Evolutionary conservation across 2,329 filamentous ascomycete genomes (phyloP).

Genomic region (Exophiala alcalophila): DNA sequence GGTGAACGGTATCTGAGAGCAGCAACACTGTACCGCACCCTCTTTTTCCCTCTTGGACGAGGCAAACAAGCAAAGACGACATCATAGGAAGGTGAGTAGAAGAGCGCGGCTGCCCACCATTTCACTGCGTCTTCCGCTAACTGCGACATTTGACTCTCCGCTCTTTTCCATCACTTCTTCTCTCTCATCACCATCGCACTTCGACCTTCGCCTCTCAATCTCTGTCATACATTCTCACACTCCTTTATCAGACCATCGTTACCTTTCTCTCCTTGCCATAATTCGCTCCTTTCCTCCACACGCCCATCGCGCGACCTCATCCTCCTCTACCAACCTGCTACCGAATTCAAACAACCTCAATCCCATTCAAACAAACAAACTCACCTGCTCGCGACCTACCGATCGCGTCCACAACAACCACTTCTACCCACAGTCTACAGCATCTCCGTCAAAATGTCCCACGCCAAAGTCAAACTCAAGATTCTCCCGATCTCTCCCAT

Average conservation of each 20-base stretch:
- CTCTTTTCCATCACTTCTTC: constrained; percentile 4
- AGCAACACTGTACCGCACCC: too few relatives aligned
- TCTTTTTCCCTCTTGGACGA: too few relatives aligned
- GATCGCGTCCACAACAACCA: background rate
- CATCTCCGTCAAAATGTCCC: constrained; percentile 5
- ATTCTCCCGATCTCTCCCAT: background rate
- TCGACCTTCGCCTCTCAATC: constrained; percentile 1
- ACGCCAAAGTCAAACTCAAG: constrained; percentile 13
- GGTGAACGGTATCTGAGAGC: too few relatives aligned
- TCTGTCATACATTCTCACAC: constrained; percentile 6
- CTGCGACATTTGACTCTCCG: background rate
- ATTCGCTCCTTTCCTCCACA: constrained; percentile 7
- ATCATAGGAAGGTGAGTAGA: too few relatives aligned
- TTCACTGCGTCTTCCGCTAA: too few relatives aligned
- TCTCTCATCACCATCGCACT: background rate
- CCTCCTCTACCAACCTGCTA: too few relatives aligned
- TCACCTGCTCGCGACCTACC: background rate
- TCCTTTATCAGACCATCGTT: constrained; percentile 8
- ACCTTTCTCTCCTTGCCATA: constrained; percentile 2
- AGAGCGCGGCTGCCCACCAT: too few relatives aligned
- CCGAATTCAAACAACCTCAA: constrained; percentile 1
- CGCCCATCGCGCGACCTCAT: background rate
- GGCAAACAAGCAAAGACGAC: too few relatives aligned
- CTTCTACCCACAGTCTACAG: background rate
- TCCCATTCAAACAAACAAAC: background rate